Percentiles rank a stretch among this genome's conserved stretches.
Conservation (phyloP, 1,139 yeast species). For the Yamadazyma epiphylla region DNA sequence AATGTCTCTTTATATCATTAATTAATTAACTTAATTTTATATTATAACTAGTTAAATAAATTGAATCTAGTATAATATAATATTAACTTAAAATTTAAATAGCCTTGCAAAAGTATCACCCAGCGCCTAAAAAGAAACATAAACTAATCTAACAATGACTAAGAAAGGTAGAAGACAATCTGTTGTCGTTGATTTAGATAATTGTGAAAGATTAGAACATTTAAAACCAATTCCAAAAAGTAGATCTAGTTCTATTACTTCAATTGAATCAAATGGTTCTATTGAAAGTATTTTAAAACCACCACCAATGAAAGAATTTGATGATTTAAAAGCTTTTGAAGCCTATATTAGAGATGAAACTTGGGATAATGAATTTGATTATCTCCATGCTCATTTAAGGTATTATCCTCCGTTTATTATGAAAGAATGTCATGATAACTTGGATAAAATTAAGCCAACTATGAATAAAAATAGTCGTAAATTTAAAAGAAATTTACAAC, state of each 20-base stretch:
- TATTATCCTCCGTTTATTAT: conserved; percentile 73
- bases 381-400: conserved; percentile 60
- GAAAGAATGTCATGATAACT: conserved; percentile 63
- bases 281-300: conserved; percentile 30
- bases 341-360: conserved; percentile 65
- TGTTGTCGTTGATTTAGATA: conserved; percentile 29
- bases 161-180: conserved; percentile 24
- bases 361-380: conserved; percentile 72
- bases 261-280: conserved; percentile 35
- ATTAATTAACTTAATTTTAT: no score
- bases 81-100: background rate
- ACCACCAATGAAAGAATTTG: conserved; percentile 51
- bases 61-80: no score
- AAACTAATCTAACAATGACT: conserved; percentile 10
- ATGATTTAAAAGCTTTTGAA: conserved; percentile 61
- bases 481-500: conserved; percentile 71
- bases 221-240: conserved; percentile 39
- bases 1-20: no score
- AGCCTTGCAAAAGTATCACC: conserved; percentile 4
- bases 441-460: conserved; percentile 70
- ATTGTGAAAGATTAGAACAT: conserved; percentile 37
- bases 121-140: conserved; percentile 3
- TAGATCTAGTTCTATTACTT: conserved; percentile 26
- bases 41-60: no score
- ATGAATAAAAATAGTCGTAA: conserved; percentile 69